phyloP scores from a whole-genome alignment of 192 early-diverging fungal species.

The Paraglomus brasilianum region DNA sequence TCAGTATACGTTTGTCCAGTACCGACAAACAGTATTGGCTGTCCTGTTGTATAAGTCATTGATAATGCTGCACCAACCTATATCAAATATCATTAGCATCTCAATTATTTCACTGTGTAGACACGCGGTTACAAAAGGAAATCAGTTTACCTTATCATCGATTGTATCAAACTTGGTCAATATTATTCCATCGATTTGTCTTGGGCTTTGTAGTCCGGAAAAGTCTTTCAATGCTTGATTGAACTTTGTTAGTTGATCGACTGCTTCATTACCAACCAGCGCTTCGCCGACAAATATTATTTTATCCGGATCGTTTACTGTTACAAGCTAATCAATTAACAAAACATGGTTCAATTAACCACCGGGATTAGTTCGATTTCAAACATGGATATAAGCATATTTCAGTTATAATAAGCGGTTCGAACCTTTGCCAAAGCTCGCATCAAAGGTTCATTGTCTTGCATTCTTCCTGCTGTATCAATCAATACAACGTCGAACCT shows the following conservation, averaged over 20 bases:
- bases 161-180: slow-evolving; percentile 96
- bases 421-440: slow-evolving; percentile 84
- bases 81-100: neutral
- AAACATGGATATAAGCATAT: neutral
- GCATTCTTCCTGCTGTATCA: slow-evolving; percentile 97
- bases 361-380: neutral
- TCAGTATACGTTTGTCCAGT: slow-evolving; percentile 98
- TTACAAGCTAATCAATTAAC: slow-evolving; percentile 59
- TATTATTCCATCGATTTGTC: slow-evolving; percentile 95
- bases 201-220: slow-evolving; percentile 71
- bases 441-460: slow-evolving; percentile 98
- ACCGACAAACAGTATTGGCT: slow-evolving; percentile 95
- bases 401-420: neutral
- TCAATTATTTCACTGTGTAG: neutral
- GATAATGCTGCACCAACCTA: slow-evolving; percentile 91
- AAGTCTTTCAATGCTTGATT: slow-evolving; percentile 92
- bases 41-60: slow-evolving; percentile 94
- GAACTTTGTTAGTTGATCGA: slow-evolving; percentile 95
- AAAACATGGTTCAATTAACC: neutral
- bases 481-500: slow-evolving; percentile 90
- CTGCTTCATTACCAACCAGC: slow-evolving; percentile 94
- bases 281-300: slow-evolving; percentile 98
- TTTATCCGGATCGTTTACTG: slow-evolving; percentile 91
- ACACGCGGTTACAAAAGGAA: neutral
- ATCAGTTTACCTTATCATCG: slow-evolving; percentile 74